These are phyloP conservation scores for Cercospora beticola DNA, from an alignment of 2,329 filamentous ascomycete species.

Conservation along the genomic window DNA sequence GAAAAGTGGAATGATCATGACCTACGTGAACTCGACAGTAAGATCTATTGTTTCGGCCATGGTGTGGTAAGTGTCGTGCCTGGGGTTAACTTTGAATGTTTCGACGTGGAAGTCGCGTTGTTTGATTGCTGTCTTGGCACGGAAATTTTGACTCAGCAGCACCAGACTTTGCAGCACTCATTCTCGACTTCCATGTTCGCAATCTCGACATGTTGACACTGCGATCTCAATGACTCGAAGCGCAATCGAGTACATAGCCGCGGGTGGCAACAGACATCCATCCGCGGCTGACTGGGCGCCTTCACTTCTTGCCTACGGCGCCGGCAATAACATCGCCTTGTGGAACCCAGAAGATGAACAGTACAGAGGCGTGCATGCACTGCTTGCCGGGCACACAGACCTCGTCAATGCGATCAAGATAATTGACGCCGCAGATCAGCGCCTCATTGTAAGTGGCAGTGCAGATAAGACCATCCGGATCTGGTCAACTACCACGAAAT, in stretches of 20 bases:
- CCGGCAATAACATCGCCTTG: constrained; percentile 82
- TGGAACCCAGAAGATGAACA: constrained; percentile 68
- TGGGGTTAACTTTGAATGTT: not conserved
- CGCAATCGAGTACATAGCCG: constrained; percentile 58
- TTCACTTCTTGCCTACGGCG: constrained; percentile 80
- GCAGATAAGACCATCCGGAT: constrained; percentile 75
- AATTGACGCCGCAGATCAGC: constrained; percentile 55
- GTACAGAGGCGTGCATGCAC: constrained; percentile 59
- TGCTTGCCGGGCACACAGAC: constrained; percentile 75
- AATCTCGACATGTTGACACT: constrained; percentile 6
- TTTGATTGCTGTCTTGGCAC: constrained; percentile 4
- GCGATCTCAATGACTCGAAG: constrained; percentile 9
- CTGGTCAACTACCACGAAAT: constrained; percentile 46
- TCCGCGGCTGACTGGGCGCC: constrained; percentile 81
- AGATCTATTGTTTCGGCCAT: constrained; percentile 51
- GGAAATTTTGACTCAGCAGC: constrained; percentile 4
- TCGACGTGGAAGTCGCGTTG: not conserved
- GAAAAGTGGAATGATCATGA: constrained; percentile 16
- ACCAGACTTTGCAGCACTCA: not conserved
- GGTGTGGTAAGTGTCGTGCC: not conserved
- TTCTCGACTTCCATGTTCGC: not conserved
- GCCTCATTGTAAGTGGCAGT: constrained; percentile 72
- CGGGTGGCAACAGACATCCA: constrained; percentile 87
- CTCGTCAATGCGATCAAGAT: constrained; percentile 83
- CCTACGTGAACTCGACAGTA: constrained; percentile 72